Evolutionary conservation across 495 filamentous ascomycete genomes (phyloP).

Genomic region (Aspergillus indologenus): DNA sequence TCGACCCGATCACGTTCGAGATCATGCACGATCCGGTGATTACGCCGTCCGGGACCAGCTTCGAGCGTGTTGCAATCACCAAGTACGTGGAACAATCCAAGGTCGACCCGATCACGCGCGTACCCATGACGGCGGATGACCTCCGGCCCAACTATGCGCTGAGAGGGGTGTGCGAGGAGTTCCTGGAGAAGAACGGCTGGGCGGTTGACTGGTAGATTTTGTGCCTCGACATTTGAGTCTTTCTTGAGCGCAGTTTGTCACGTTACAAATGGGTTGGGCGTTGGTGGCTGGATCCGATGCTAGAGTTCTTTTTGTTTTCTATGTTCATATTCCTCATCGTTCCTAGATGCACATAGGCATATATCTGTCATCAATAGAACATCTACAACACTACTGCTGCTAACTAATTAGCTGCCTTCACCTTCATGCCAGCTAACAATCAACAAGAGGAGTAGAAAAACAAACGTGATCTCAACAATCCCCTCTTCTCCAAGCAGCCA

Average conservation of each 20-base stretch:
- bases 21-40: slow-evolving; percentile 93
- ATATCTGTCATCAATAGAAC: background rate
- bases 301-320: slow-evolving; percentile 7
- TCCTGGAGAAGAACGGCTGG: slow-evolving; percentile 86
- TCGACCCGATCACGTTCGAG: slow-evolving; percentile 87
- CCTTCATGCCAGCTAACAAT: too few species aligned
- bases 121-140: slow-evolving; percentile 66
- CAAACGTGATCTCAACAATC: background rate
- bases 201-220: slow-evolving; percentile 78
- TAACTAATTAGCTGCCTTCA: too few species aligned
- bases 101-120: slow-evolving; percentile 80
- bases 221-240: background rate
- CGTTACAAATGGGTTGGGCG: slow-evolving; percentile 9
- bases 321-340: background rate
- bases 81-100: slow-evolving; percentile 76
- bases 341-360: background rate
- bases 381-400: too few species aligned
- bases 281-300: slow-evolving; percentile 15
- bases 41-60: slow-evolving; percentile 83
- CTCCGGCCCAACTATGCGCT: slow-evolving; percentile 80
- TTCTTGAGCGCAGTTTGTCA: slow-evolving; percentile 6
- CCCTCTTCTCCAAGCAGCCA: background rate
- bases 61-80: slow-evolving; percentile 82
- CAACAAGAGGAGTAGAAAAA: too few species aligned
- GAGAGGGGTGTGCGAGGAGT: slow-evolving; percentile 79